phyloP scores from a whole-genome alignment of 2,329 filamentous ascomycete genomes.

The Aspergillus sp. region DNA sequence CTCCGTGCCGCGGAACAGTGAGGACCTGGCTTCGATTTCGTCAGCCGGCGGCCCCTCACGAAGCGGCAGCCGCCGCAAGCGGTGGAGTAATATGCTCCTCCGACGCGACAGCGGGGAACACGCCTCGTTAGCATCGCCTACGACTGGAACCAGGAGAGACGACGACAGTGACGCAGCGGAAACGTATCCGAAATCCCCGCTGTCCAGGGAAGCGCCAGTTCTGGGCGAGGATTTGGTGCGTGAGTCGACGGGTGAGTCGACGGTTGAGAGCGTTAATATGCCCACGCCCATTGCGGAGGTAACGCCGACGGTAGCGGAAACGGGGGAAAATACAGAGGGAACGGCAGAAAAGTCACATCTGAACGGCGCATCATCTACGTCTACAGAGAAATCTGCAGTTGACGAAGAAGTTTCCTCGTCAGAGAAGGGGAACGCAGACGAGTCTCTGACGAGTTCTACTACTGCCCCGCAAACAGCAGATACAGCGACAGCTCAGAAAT shows the following conservation, averaged over 20 bases:
- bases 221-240: slow-evolving; percentile 7
- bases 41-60: slow-evolving; percentile 16
- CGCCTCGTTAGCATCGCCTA: slow-evolving; percentile 1
- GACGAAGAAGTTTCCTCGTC: too few relatives aligned
- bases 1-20: slow-evolving; percentile 22
- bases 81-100: slow-evolving; percentile 31
- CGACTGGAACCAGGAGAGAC: slow-evolving; percentile 11
- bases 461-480: too few relatives aligned
- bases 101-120: slow-evolving; percentile 27
- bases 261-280: too few relatives aligned
- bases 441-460: too few relatives aligned
- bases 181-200: slow-evolving; percentile 23
- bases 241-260: too few relatives aligned
- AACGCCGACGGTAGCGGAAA: too few relatives aligned
- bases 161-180: slow-evolving; percentile 17
- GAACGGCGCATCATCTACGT: too few relatives aligned
- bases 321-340: neutral
- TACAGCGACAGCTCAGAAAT: too few relatives aligned
- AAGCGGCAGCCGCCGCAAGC: slow-evolving; percentile 27
- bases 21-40: slow-evolving; percentile 11
- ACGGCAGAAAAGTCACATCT: too few relatives aligned
- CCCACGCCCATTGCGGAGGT: too few relatives aligned
- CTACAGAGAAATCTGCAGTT: too few relatives aligned
- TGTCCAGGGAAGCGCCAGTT: slow-evolving; percentile 23
- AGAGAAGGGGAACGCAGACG: too few relatives aligned